Conservation (phyloP, 257 asterid species). For the Solanum peruvianum region DNA sequence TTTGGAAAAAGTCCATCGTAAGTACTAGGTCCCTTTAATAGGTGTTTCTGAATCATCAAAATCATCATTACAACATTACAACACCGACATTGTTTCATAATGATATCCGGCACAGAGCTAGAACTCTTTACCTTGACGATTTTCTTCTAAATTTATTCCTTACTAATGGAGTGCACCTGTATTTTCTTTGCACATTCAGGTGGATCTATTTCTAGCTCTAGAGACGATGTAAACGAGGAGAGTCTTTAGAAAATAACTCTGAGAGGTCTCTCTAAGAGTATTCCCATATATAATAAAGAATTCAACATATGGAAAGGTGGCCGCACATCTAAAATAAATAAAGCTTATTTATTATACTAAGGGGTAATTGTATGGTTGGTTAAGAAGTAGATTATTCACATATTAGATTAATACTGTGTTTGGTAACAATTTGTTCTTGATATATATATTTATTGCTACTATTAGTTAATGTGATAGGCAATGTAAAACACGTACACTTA, state of each 20-base stretch:
- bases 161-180: background rate
- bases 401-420: too few relatives aligned
- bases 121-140: background rate
- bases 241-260: too few relatives aligned
- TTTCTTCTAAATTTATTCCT: background rate
- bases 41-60: background rate
- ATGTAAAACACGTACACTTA: too few relatives aligned
- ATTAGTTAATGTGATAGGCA: too few relatives aligned
- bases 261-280: background rate
- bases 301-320: too few relatives aligned
- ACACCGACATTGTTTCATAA: background rate
- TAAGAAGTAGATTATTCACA: too few relatives aligned
- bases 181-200: background rate
- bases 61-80: background rate
- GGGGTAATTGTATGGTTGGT: too few relatives aligned
- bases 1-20: too few relatives aligned
- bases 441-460: too few relatives aligned
- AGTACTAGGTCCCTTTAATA: background rate
- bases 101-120: background rate
- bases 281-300: background rate
- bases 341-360: too few relatives aligned
- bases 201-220: background rate
- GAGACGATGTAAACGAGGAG: background rate
- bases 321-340: background rate
- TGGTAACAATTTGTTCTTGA: too few relatives aligned